Evolutionary conservation across 495 filamentous ascomycete species (phyloP), one percentile per base, ranked within the genome.

Genomic region (Geopyxis carbonaria): DNA sequence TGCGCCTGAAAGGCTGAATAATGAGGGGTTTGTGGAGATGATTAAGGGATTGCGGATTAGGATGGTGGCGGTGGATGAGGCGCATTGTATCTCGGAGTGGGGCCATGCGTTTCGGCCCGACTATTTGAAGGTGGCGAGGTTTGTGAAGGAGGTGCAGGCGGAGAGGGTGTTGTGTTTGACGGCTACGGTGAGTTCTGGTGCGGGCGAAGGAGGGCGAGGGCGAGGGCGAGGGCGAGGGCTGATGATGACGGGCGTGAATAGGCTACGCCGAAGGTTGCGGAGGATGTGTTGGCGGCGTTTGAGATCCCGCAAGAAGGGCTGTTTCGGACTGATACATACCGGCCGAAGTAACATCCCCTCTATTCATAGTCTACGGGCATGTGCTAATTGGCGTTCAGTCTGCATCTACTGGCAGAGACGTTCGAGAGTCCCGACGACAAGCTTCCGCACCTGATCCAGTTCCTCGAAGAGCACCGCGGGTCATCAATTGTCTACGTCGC

Each of bases 31-130:
- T 33, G 57, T 75, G 7, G 63, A 66, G 32, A 64, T 56, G 16
- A 64, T 73, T 42, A 70, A 64, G 31, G 39, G 53, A 18, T 57
- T 66, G 3, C 64, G 68, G 2, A 57, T 75, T 15, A 15, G 36
- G 2, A 39, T 39, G 23, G 72, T 99, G 34, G 91, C 95, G 24
- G 91, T 99, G 31, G 91, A 99, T 46, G 91, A 99, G 59, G 91
- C 91, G 11, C 91, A 99, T 55, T 99, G 91, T 57, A 85, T 99
- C 19, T 94, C 89, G 57, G 84, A 95, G 58, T 99, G 91, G 91
- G 91, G 91, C 9, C 89, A 95, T 50, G 89, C 95, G 56, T 99
- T 99, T 56, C 78, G 91, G 16, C 87, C 86, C 0, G 89, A 95
- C n/a, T 20, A 29, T 31, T 40, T 34, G 61, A 59, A 28, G 22